A percentile compares a stretch with the other conserved stretches of the same genome.
Conservation (phyloP, 345 rosid species). For the Brassica carinata region DNA sequence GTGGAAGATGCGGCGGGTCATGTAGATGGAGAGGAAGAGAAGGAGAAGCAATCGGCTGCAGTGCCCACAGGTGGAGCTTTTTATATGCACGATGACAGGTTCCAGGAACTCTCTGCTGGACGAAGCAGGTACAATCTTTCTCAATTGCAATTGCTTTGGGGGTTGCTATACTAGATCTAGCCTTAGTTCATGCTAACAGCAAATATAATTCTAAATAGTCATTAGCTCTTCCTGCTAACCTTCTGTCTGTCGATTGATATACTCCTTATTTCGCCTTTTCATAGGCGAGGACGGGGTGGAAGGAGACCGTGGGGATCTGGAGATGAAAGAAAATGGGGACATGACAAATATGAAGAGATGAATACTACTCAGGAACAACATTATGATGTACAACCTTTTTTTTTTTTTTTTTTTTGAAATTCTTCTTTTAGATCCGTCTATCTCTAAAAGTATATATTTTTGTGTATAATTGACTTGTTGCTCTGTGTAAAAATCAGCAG, state of each 20-base stretch:
- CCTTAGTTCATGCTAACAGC: not conserved
- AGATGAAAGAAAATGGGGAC: constrained; percentile 96
- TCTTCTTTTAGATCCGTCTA: not conserved
- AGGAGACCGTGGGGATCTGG: constrained; percentile 85
- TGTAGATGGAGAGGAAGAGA: constrained; percentile 43
- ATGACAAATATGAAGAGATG: constrained; percentile 97
- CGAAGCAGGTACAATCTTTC: constrained; percentile 55
- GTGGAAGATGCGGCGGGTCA: constrained; percentile 37
- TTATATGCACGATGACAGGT: constrained; percentile 98
- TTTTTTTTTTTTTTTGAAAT: not conserved
- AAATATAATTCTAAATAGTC: not conserved
- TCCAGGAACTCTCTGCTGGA: constrained; percentile 65
- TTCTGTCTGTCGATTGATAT: not conserved
- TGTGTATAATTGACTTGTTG: constrained; percentile 19
- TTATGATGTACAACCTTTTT: constrained; percentile 53
- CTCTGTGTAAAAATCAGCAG: constrained; percentile 49
- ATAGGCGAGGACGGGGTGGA: constrained; percentile 77
- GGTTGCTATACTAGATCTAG: not conserved
- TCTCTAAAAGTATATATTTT: not conserved
- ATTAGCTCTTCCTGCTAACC: not conserved
- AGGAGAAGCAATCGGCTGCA: constrained; percentile 74
- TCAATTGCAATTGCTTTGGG: not conserved
- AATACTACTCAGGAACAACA: constrained; percentile 62
- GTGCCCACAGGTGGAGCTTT: constrained; percentile 99
- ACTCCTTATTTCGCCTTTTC: not conserved